These are phyloP conservation scores for Mediolabrus comicus DNA, from an alignment of 108 stramenopile species.

Conservation along the genomic window DNA sequence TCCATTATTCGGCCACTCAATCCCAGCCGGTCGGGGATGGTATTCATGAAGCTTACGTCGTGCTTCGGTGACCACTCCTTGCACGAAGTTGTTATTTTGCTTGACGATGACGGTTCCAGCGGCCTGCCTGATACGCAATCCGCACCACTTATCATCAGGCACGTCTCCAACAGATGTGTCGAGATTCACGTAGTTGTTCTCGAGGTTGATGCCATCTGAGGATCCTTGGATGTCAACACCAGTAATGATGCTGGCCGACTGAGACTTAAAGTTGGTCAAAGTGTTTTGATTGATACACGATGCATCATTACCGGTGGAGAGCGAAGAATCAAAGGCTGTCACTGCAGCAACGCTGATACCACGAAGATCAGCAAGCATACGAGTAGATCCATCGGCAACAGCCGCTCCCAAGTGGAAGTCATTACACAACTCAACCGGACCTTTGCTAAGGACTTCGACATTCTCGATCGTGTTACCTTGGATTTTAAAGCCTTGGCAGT, in stretches of 20 bases:
- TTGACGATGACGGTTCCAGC: no score
- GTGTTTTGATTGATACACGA: background rate
- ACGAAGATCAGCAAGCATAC: no score
- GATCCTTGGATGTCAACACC: conserved; percentile 4
- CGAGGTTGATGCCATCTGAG: background rate
- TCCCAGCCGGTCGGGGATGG: no score
- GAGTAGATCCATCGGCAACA: background rate
- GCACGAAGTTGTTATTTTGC: no score
- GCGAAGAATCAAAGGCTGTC: background rate
- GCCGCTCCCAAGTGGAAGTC: background rate
- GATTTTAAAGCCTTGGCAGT: conserved; percentile 6
- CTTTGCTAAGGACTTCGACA: background rate
- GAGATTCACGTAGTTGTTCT: background rate
- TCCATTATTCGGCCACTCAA: no score
- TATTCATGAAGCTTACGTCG: no score
- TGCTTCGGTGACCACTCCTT: no score
- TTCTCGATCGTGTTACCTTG: background rate
- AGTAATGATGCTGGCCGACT: background rate
- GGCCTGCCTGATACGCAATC: background rate
- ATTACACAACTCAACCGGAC: background rate
- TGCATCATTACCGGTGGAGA: background rate
- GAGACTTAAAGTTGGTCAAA: background rate
- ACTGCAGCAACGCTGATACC: conserved; percentile 3
- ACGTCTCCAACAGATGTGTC: background rate
- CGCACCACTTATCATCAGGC: background rate